phyloP scores from a whole-genome alignment of 768 basidiomycete genomes.

The Suillus americanus region DNA sequence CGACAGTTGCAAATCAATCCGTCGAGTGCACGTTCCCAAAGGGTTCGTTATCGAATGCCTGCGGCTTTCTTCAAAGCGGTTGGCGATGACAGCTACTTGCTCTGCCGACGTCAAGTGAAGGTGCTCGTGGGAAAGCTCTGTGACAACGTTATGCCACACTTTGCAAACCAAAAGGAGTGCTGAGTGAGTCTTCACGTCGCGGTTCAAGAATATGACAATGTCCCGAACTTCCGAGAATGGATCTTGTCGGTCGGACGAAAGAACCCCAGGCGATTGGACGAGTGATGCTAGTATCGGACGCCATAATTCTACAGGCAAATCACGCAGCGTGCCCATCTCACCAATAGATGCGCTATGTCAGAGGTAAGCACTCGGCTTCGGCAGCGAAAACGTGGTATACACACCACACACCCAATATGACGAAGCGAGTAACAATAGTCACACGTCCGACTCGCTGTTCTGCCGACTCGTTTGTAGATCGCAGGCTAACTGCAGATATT shows the following conservation, averaged over 20 bases:
- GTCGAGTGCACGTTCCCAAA: slow-evolving; percentile 39
- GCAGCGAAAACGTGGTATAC: background rate
- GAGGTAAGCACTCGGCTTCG: background rate
- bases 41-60: slow-evolving; percentile 19
- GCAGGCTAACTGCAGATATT: background rate
- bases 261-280: slow-evolving; percentile 33
- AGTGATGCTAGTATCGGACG: slow-evolving; percentile 36
- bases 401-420: background rate
- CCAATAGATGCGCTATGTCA: background rate
- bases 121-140: slow-evolving; percentile 41
- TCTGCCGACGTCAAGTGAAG: slow-evolving; percentile 35
- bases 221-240: slow-evolving; percentile 38
- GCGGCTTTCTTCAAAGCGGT: slow-evolving; percentile 34
- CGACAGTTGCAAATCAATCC: slow-evolving; percentile 42
- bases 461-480: background rate
- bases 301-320: slow-evolving; percentile 41
- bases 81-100: slow-evolving; percentile 35
- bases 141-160: slow-evolving; percentile 36
- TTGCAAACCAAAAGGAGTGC: slow-evolving; percentile 37
- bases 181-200: slow-evolving; percentile 27
- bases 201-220: slow-evolving; percentile 31
- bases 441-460: background rate
- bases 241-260: slow-evolving; percentile 36
- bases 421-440: background rate
- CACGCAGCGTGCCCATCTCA: slow-evolving; percentile 10